These are phyloP conservation scores for Aspergillus ellipticus DNA, from an alignment of 495 filamentous ascomycete species.

Conservation along the genomic window DNA sequence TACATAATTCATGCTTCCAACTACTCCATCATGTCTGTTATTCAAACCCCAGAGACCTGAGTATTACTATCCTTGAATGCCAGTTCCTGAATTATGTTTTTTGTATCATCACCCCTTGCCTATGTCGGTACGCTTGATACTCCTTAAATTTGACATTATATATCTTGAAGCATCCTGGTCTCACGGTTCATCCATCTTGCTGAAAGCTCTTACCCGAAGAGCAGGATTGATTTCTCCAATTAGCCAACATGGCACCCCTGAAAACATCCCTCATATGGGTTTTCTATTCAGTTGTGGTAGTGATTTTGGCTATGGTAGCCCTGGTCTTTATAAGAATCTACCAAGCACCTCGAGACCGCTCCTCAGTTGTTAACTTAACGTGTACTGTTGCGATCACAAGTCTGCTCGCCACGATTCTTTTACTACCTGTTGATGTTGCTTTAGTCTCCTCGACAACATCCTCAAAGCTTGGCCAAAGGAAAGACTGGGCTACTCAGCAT, in stretches of 20 bases:
- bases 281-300: conserved; percentile 78
- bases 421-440: conserved; percentile 93
- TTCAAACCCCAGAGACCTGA: not conserved
- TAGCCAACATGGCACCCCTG: conserved; percentile 59
- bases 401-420: conserved; percentile 85
- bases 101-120: not conserved
- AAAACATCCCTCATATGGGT: conserved; percentile 88
- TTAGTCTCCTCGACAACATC: conserved; percentile 84
- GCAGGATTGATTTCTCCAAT: conserved; percentile 11
- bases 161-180: too few species aligned
- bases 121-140: not conserved
- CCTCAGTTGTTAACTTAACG: conserved; percentile 71
- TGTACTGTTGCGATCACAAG: conserved; percentile 81
- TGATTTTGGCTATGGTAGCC: conserved; percentile 64
- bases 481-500: conserved; percentile 87
- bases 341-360: conserved; percentile 83
- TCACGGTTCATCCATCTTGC: too few species aligned
- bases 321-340: conserved; percentile 81
- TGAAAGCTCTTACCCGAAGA: too few species aligned
- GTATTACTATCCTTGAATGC: too few species aligned
- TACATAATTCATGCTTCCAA: not conserved
- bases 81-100: not conserved
- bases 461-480: conserved; percentile 72
- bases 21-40: not conserved
- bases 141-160: too few species aligned